Conservation (phyloP, 345 rosid species). For the Salix suchowensis region DNA sequence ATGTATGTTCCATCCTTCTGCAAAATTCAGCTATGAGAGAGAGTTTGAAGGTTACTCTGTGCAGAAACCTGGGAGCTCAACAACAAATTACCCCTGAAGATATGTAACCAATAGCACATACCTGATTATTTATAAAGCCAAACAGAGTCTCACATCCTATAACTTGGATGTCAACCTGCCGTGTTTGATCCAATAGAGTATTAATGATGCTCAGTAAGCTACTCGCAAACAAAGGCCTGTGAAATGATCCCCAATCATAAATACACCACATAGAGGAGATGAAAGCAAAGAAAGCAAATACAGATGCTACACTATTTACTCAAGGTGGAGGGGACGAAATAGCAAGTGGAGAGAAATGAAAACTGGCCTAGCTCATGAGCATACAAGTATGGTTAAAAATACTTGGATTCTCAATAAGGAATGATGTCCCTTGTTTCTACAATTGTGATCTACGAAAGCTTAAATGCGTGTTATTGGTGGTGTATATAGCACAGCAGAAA, state of each 20-base stretch:
- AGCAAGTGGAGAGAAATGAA: background rate
- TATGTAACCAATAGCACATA: constrained; percentile 25
- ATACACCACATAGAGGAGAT: background rate
- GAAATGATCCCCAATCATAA: constrained; percentile 12
- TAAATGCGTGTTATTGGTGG: background rate
- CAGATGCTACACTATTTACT: background rate
- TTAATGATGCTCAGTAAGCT: constrained; percentile 74
- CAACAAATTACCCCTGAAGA: background rate
- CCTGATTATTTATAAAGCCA: constrained; percentile 93
- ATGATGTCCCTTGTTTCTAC: background rate
- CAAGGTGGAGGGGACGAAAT: background rate
- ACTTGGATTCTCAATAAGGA: background rate
- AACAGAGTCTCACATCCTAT: constrained; percentile 83
- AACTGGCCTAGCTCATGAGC: background rate
- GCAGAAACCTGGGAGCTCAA: constrained; percentile 7
- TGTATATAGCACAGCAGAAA: background rate
- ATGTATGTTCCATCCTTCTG: constrained; percentile 85
- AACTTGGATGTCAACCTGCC: constrained; percentile 22
- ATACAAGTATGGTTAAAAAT: background rate
- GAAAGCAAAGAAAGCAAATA: background rate
- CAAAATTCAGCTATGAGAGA: constrained; percentile 28
- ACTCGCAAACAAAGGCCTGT: constrained; percentile 81
- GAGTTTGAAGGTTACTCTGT: constrained; percentile 10
- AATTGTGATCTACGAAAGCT: background rate
- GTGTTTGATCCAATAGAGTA: constrained; percentile 74